Evolutionary conservation across 2,329 filamentous ascomycete species (phyloP), one percentile per base, ranked within the genome.

Genomic region (Colletotrichum viniferum): DNA sequence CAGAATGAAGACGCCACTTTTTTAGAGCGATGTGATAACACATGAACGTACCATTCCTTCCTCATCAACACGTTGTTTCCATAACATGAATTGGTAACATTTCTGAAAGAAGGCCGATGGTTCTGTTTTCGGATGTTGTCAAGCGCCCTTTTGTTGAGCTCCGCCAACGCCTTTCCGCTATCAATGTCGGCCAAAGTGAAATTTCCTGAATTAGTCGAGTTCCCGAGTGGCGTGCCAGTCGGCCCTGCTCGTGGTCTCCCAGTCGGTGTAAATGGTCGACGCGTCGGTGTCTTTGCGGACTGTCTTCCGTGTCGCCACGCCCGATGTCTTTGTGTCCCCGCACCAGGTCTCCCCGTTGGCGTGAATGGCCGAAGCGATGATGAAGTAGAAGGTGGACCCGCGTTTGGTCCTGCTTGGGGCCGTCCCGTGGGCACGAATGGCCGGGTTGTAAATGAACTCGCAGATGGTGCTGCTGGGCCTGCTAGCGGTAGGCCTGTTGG

Each of bases 131-230:
- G 65, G 5, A 65, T 61, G 30, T 65, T 74, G 4, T 55, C n/a
- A 7, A 76, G 16, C 5, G 74, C 74, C 34, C 4, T 69, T 26
- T 30, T 18, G 2, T 56, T 74, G 0, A 76, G 43, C 60, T 66
- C 63, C 6, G 60, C 38, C 38, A 76, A 61, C 0, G 74, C 71
- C 21, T 48, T 66, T 24, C 74, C 74, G 55, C 56, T 61, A 18
- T 76, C 72, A 3, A 76, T 74, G 6, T 74, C 74, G 5, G 62
- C 56, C 6, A 69, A 10, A 1, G 73, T 68, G 1, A 76, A 76
- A 5, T 76, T 43, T 0, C 36, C 61, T 13, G 43, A 13, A 13
- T 52, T 28, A 7, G 30, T 34, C 0, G 30, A 34, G n/a, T 52
- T 52, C 6, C 43, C 43, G 2, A 52, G n/a, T 4, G 43, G 43